Evolutionary conservation across 2,329 filamentous ascomycete genomes (phyloP), one percentile per base, ranked within the genome.

Genomic region (Grosmannia serpens): DNA sequence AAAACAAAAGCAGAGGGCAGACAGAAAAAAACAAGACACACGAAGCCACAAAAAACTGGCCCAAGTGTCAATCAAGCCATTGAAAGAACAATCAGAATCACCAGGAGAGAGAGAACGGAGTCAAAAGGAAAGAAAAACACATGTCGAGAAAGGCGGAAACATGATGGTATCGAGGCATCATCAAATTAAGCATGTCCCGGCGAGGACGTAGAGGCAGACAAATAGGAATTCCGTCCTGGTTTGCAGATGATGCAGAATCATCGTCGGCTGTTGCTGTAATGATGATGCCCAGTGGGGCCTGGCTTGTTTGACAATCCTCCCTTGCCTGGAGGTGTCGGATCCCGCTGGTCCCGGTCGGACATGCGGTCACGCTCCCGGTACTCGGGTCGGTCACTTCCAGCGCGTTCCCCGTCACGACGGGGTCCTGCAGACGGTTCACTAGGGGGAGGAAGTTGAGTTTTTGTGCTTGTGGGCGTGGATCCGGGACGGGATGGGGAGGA

Each of bases 361-460:
- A 61, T 58, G 24, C 58, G 59, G 46, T 61, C 56, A 31, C 57
- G 57, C 15, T 62, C 58, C 41, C 58, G 57, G 26, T 59, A 55
- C 38, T 60, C 58, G n/a, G 56, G 27, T 26, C 60, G 60, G 15
- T 62, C 61, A 58, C 50, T 56, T 38, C 55, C 55, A 33, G 56
- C 24, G 15, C 59, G 60, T 13, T 60, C 59, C 29, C 56, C 59
- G 27, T 57, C 38, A 55, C 53, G 58, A 38, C 60, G 60, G 13
- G 55, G 38, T 52, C 55, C 62, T 58, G 53, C 15, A 50, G 58
- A 35, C 29, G 53, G 54, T 58, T 53, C 62, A 61, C 60, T 64
- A 52, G 57, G 57, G 57, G 52, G 53, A 47, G 62, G 53, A 13
- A 59, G 59, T 63, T 64, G 63, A 61, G 63, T 53, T 27, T 60